Base-by-base conservation (phyloP, 371 early-diverging fungal genomes). In the Mortierella sp. region DNA sequence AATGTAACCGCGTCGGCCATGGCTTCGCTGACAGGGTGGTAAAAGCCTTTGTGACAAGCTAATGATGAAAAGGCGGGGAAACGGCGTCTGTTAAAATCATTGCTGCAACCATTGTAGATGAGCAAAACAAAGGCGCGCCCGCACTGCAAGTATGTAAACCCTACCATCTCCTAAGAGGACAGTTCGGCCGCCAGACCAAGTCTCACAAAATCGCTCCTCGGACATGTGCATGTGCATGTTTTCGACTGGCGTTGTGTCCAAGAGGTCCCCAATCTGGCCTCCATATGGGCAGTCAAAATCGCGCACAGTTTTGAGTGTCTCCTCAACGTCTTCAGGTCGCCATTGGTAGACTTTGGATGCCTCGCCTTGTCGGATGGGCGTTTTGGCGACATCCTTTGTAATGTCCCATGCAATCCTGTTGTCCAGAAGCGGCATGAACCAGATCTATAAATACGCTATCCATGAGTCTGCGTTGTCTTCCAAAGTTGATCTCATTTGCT, bases 361-460 rank as follows among this genome's bases (percentile, higher is more conserved):
- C 24, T 86, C 86, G 57, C 86, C 86, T 55, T 86, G 86, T 52
- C 86, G 79, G 48, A 86, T 82, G 2, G 76, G 54, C 0, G 74
- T 75, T 52, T 79, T 82, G 48, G 55, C 44, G 9, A 80, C 78
- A 2, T 86, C 82, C 26, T 63, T 57, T 10, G 86, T 82, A 31
- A 86, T 82, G 57, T 82, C 82, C 82, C 82, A 86, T 7, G 86
- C 82, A 48, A 86, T 86, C 38, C 86, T 81, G 50, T 86, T 86
- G 73, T 80, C 86, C 10, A 80, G 50, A 16, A 86, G 60, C 2
- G 86, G 86, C 70, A 79, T 75, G 57, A 82, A 86, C 86, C 86
- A 86, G 47, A 86, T 70, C 84, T 84, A 50, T 0, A 77, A 16
- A 13, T 8, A n/a, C 2, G 50, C 16, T 26, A 72, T 55, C 21